Percentiles rank a stretch among this genome's conserved stretches.
phyloP scores from a whole-genome alignment of 2,329 filamentous ascomycete genomes.

The Apiospora kogelbergensis region DNA sequence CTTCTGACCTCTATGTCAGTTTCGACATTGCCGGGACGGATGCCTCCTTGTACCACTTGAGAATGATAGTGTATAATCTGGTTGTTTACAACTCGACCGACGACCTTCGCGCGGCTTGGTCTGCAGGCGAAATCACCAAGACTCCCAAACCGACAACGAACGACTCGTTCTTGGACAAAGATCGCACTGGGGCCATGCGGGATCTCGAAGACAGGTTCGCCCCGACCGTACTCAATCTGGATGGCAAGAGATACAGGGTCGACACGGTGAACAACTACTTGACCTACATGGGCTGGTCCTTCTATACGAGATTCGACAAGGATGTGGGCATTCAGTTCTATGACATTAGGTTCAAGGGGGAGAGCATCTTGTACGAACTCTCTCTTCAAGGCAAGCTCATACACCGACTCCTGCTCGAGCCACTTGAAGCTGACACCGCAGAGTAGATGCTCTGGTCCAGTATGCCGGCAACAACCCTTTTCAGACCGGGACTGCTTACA shows the following conservation, averaged over 20 bases:
- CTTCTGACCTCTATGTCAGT: neutral
- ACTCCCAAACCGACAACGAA: neutral
- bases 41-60: neutral
- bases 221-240: neutral
- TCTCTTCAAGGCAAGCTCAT: conserved; percentile 9
- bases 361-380: conserved; percentile 40
- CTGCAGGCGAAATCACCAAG: neutral
- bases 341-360: conserved; percentile 27
- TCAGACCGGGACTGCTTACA: conserved; percentile 25
- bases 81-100: neutral
- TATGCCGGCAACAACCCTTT: conserved; percentile 31
- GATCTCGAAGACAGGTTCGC: neutral
- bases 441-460: conserved; percentile 20
- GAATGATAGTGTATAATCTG: neutral
- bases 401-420: neutral
- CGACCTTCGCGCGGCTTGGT: neutral
- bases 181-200: neutral
- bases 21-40: neutral
- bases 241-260: neutral
- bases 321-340: neutral
- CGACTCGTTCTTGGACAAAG: neutral
- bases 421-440: neutral
- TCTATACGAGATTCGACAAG: neutral
- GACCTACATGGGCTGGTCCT: neutral
- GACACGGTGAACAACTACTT: neutral